Evolutionary conservation across 2,329 filamentous ascomycete species (phyloP).

Genomic region (Botrytis hyacinthi): DNA sequence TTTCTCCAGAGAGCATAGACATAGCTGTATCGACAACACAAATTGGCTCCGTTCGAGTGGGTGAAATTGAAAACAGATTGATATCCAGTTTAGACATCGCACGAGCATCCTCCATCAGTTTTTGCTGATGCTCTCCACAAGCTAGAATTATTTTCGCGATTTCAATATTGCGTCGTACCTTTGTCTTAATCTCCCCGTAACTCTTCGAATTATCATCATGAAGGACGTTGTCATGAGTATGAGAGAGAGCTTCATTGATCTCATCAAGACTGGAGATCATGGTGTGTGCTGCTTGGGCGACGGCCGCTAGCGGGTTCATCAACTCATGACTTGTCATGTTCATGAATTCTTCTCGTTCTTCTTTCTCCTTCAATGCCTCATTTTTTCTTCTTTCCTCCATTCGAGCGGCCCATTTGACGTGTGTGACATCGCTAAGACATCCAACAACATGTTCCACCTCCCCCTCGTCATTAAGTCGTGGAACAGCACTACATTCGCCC

Average conservation of each 20-base stretch:
- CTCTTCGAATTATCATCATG: not conserved
- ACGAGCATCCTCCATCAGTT: not conserved
- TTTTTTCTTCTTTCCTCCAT: constrained; percentile 39
- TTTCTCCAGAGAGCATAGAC: constrained; percentile 5
- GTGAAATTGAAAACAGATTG: not conserved
- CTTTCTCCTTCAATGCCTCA: constrained; percentile 56
- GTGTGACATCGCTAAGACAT: constrained; percentile 26
- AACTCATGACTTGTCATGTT: constrained; percentile 57
- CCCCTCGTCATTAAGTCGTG: constrained; percentile 22
- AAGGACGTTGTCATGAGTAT: constrained; percentile 21
- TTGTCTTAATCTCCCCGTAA: not conserved
- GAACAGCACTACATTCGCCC: not conserved
- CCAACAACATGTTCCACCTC: constrained; percentile 27
- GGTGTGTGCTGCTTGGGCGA: constrained; percentile 66
- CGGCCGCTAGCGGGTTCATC: constrained; percentile 1
- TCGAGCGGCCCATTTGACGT: constrained; percentile 20
- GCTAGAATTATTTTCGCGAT: not conserved
- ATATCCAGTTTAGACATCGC: not conserved
- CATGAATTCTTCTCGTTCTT: constrained; percentile 76
- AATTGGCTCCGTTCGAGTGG: not conserved
- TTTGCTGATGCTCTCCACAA: constrained; percentile 5
- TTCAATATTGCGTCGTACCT: not conserved
- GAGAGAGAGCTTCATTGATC: constrained; percentile 59
- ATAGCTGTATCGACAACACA: constrained; percentile 1
- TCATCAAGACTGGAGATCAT: constrained; percentile 65